Evolutionary conservation across 169 alveolate species (phyloP), one percentile per base, ranked within the genome.

Genomic region (Cytauxzoon felis): DNA sequence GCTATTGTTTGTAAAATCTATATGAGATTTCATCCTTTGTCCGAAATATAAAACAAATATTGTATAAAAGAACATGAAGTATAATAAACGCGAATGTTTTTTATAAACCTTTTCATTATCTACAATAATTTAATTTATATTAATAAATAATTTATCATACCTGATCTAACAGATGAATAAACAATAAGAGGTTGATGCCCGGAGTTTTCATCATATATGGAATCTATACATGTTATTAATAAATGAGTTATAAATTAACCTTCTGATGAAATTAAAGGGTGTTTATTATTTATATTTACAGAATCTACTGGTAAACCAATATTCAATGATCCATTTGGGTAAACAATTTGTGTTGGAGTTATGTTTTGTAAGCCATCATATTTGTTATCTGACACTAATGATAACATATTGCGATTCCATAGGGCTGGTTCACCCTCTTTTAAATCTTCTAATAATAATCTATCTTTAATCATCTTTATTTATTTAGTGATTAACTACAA

Each of bases 381-480:
- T 7, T 36, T 29, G 29, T 29, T 40, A 52, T 40, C 61, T 26
- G 27, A 40, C 19, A 57, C 29, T 21, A 65, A 42, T 6, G 81
- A 65, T 8, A 76, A 32, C 5, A 76, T 59, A 42, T 60, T 56
- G 41, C 86, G 63, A 23, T 66, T 58, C 86, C 86, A 76, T 3
- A 71, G 59, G 9, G 86, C 80, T 16, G 86, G 81, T 49, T 38
- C 47, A 23, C 86, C 86, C 16, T 45, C 68, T 21, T 36, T 72
- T 11, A 76, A 36, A 26, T 76, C 67, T 16, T 53, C 29, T 6
- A 76, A 23, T 49, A 65, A 52, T 7, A 76, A 63, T 16, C 86
- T 32, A 43, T 76, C 81, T 23, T 62, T 33, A 29, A 60, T 59
- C 68, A 76, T 76, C 7, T 47, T 34, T n/a, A n/a, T n/a, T n/a